A percentile compares a stretch with the other conserved stretches of the same genome.
Evolutionary conservation across 2,329 filamentous ascomycete species (phyloP).

Genomic region (Ascochyta viciae-villosae): DNA sequence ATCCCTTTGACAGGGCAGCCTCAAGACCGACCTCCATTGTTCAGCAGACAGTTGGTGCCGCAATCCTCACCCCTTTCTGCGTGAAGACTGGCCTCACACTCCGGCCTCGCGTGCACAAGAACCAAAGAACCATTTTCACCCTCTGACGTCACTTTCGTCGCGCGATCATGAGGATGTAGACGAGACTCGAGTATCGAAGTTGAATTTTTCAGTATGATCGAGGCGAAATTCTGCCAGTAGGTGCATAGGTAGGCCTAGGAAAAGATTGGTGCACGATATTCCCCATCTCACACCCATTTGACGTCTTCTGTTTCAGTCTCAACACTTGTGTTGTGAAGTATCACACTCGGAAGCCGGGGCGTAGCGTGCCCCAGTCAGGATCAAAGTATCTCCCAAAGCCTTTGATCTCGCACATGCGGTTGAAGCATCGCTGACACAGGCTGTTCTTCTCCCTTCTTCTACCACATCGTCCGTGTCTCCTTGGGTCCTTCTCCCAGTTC

Average conservation of each 20-base stretch:
- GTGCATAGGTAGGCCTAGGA: background rate
- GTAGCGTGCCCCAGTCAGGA: constrained; percentile 28
- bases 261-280: background rate
- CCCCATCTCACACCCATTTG: background rate
- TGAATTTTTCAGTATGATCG: background rate
- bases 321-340: background rate
- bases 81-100: background rate
- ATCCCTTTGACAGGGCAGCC: constrained; percentile 6
- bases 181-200: background rate
- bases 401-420: constrained; percentile 33
- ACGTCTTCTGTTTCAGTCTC: background rate
- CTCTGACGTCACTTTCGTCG: constrained; percentile 12
- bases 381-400: constrained; percentile 35
- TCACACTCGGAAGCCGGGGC: constrained; percentile 16
- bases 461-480: constrained; percentile 28
- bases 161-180: constrained; percentile 2
- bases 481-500: constrained; percentile 33
- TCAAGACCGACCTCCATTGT: background rate
- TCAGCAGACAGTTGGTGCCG: background rate
- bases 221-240: no score
- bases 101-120: background rate
- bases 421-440: constrained; percentile 33
- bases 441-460: constrained; percentile 26
- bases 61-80: background rate
- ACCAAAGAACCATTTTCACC: background rate